Evolutionary conservation across 208 protist species (phyloP).

Genomic region (Crithidia bombi): DNA sequence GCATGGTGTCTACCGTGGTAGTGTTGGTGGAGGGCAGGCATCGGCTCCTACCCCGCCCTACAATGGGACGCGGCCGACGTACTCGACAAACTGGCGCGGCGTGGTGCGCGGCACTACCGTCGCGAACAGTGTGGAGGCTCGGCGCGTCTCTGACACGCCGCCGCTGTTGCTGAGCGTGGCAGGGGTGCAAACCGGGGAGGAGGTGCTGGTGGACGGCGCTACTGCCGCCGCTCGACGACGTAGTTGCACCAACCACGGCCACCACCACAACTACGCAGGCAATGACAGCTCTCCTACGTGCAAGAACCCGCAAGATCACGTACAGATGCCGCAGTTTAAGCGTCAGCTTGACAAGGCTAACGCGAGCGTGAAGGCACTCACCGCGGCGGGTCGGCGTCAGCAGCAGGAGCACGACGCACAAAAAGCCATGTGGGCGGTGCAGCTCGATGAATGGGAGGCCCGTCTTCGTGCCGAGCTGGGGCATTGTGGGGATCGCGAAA

Average conservation of each 20-base stretch:
- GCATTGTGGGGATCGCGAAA: constrained; percentile 10
- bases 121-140: not conserved
- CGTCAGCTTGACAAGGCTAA: constrained; percentile 29
- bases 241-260: constrained; percentile 11
- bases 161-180: constrained; percentile 44
- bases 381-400: constrained; percentile 18
- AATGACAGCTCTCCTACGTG: not conserved
- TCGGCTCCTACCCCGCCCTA: no score
- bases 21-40: not conserved
- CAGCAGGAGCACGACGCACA: constrained; percentile 29
- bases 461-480: constrained; percentile 9
- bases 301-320: constrained; percentile 12
- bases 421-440: constrained; percentile 9
- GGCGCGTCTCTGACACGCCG: not conserved
- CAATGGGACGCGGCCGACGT: not conserved
- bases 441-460: constrained; percentile 19
- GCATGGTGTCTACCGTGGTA: not conserved
- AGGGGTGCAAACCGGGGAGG: constrained; percentile 75
- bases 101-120: constrained; percentile 22
- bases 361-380: constrained; percentile 5
- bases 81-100: constrained; percentile 14
- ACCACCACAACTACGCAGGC: not conserved
- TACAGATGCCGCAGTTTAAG: constrained; percentile 24
- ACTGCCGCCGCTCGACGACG: constrained; percentile 9
- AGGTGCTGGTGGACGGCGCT: constrained; percentile 36